These are phyloP conservation scores for Eragrostis nindensis DNA, from an alignment of 176 grass and related monocot genomes.

Conservation along the genomic window DNA sequence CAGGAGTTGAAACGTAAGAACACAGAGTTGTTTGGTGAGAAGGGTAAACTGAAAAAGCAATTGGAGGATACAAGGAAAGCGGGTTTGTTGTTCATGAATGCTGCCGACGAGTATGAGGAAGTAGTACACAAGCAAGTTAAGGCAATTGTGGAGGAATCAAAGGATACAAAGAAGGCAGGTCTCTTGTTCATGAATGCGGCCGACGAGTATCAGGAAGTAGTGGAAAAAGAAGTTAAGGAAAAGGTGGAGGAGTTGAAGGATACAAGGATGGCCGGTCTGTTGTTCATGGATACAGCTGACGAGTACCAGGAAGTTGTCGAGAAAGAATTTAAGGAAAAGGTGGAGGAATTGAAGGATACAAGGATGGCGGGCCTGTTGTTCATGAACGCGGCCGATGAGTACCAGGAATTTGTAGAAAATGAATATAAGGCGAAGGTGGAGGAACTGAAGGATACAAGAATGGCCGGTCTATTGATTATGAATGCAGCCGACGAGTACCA, in stretches of 20 bases:
- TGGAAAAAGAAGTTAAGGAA: neutral
- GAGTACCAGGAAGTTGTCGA: neutral
- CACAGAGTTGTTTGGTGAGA: neutral
- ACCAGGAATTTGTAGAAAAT: neutral
- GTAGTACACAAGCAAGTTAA: neutral
- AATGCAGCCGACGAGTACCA: neutral
- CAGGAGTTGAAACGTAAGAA: slow-evolving; percentile 3
- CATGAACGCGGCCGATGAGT: neutral
- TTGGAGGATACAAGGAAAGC: slow-evolving; percentile 15
- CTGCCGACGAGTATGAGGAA: neutral
- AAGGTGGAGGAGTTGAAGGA: neutral
- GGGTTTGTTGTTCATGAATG: neutral
- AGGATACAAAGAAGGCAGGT: neutral
- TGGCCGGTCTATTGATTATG: neutral
- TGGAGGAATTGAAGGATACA: neutral
- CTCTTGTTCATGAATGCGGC: neutral
- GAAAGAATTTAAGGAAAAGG: neutral
- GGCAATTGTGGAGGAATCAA: neutral
- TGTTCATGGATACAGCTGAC: neutral
- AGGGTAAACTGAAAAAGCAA: slow-evolving; percentile 32
- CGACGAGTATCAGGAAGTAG: neutral
- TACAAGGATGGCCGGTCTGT: neutral
- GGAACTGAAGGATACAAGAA: neutral
- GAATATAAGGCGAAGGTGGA: neutral
- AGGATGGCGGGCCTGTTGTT: neutral